Conservation (phyloP, 164 flowering plant genomes). For the Vitis labrusca region DNA sequence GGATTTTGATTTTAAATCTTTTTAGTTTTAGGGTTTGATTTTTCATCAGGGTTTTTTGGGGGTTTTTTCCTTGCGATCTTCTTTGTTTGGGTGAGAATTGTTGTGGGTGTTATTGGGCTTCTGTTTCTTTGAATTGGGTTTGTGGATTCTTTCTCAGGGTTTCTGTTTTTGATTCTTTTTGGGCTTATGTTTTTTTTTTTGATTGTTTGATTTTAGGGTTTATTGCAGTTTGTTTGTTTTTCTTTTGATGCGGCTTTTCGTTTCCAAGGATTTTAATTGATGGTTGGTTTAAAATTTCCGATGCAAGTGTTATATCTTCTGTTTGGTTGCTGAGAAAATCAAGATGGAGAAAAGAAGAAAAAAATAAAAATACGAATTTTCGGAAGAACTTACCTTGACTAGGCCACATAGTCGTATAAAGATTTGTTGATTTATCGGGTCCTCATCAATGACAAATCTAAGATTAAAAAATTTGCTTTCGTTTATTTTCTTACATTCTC, state of each 20-base stretch:
- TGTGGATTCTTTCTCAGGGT: not conserved
- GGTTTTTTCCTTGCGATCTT: constrained; percentile 14
- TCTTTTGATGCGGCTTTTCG: constrained; percentile 2
- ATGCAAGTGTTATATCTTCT: not conserved
- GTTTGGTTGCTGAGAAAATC: not conserved
- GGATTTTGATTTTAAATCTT: not conserved
- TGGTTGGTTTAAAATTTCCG: not conserved
- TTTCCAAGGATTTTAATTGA: not conserved
- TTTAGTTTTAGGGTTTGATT: constrained; percentile 14
- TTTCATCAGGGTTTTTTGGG: constrained; percentile 16
- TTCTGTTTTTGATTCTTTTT: constrained; percentile 1
- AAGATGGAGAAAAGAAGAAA: not conserved
- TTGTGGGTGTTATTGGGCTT: constrained; percentile 2
- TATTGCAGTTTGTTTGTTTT: constrained; percentile 5
- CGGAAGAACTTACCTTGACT: not conserved
- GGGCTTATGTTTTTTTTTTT: constrained; percentile 1
- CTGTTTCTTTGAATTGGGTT: constrained; percentile 8
- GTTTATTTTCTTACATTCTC: too few species aligned
- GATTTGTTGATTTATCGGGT: not conserved
- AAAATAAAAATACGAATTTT: not conserved
- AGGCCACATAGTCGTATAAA: not conserved
- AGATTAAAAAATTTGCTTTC: too few species aligned
- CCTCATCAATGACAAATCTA: not conserved
- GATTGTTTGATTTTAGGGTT: not conserved
- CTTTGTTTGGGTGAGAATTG: constrained; percentile 1